Conservation (phyloP, 495 filamentous ascomycete genomes). For the Annulohypoxylon maeteangense region DNA sequence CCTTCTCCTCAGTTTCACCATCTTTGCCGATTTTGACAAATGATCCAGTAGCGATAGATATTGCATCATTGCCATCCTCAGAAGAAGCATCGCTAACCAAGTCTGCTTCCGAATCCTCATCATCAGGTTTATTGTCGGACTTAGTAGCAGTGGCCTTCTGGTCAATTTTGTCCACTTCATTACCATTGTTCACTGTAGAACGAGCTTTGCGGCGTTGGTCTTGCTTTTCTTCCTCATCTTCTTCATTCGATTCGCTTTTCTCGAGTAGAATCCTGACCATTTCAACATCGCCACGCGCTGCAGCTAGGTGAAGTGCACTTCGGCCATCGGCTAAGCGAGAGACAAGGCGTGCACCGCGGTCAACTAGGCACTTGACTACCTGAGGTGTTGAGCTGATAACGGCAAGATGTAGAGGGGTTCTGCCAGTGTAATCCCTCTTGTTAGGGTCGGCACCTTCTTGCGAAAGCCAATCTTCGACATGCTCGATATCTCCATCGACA, state of each 20-base stretch:
- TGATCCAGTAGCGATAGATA: slow-evolving; percentile 67
- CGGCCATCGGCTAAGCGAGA: slow-evolving; percentile 79
- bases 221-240: slow-evolving; percentile 67
- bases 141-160: slow-evolving; percentile 33
- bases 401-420: slow-evolving; percentile 82
- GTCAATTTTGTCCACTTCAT: slow-evolving; percentile 10
- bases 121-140: slow-evolving; percentile 41
- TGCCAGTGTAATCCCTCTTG: slow-evolving; percentile 77
- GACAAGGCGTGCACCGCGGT: slow-evolving; percentile 75
- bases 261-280: slow-evolving; percentile 75
- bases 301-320: slow-evolving; percentile 82
- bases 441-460: slow-evolving; percentile 71
- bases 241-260: slow-evolving; percentile 76
- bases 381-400: slow-evolving; percentile 71
- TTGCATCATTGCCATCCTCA: slow-evolving; percentile 55
- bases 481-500: slow-evolving; percentile 71
- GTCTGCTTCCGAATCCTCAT: slow-evolving; percentile 52
- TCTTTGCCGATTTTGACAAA: slow-evolving; percentile 71
- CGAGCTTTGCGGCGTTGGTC: slow-evolving; percentile 58
- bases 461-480: slow-evolving; percentile 73
- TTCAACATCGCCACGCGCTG: slow-evolving; percentile 70
- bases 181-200: background rate
- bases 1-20: slow-evolving; percentile 46
- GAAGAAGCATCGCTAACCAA: slow-evolving; percentile 49
- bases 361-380: slow-evolving; percentile 76